These are phyloP conservation scores for Agaricus blazei DNA, from an alignment of 768 basidiomycete genomes.

Conservation along the genomic window DNA sequence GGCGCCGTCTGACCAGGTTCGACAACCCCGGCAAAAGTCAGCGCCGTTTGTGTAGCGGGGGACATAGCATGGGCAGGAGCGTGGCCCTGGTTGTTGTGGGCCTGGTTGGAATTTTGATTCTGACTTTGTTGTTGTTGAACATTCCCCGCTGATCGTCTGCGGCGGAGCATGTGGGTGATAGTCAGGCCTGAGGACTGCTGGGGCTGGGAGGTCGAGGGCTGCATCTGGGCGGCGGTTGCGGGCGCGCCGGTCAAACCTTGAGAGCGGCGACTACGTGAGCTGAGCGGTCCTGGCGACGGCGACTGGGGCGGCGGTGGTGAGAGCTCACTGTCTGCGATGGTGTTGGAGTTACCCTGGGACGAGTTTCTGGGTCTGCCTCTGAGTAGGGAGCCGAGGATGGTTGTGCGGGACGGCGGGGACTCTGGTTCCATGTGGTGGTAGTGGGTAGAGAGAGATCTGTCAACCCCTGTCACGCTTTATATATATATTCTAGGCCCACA, in stretches of 20 bases:
- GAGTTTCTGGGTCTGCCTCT: conserved; percentile 65
- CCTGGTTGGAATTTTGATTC: conserved; percentile 13
- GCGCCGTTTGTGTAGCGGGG: background rate
- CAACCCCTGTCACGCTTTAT: background rate
- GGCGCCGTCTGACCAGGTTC: background rate
- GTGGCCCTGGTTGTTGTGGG: conserved; percentile 5
- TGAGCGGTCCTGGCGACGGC: conserved; percentile 26
- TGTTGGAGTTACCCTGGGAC: conserved; percentile 47
- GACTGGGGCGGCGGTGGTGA: conserved; percentile 39
- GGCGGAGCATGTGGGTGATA: conserved; percentile 60
- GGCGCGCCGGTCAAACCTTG: conserved; percentile 31
- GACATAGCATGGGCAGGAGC: conserved; percentile 5
- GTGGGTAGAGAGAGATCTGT: background rate
- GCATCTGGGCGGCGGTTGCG: conserved; percentile 17
- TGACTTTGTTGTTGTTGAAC: background rate
- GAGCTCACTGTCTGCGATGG: conserved; percentile 28
- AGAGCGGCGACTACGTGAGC: conserved; percentile 20
- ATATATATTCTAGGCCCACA: too few relatives aligned
- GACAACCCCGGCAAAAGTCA: background rate
- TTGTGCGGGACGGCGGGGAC: conserved; percentile 45
- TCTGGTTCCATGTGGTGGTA: conserved; percentile 26
- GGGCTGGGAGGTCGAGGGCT: conserved; percentile 19
- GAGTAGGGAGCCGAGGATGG: conserved; percentile 70
- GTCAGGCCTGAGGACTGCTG: conserved; percentile 27
- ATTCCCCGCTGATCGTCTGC: conserved; percentile 34